A percentile compares a stretch with the other conserved stretches of the same genome.
Conservation (phyloP, 2,329 filamentous ascomycete species). For the Aspergillus udagawae region DNA sequence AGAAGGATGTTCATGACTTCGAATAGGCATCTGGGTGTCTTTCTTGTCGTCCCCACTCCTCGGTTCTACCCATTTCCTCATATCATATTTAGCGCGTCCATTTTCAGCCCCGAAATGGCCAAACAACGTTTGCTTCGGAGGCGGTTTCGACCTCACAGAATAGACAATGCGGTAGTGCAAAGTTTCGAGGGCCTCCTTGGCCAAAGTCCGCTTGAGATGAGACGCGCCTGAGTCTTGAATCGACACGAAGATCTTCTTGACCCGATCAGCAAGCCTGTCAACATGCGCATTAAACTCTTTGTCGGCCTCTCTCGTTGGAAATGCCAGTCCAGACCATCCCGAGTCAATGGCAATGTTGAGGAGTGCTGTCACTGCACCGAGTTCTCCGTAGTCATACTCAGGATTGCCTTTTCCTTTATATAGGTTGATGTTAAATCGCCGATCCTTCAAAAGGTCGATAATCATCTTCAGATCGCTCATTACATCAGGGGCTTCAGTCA, state of each 20-base stretch:
- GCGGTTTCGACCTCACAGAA: conserved; percentile 63
- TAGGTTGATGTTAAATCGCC: conserved; percentile 30
- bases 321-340: conserved; percentile 41
- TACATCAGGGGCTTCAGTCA: conserved; percentile 22
- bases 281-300: conserved; percentile 65
- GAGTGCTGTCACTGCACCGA: conserved; percentile 62
- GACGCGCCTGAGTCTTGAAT: conserved; percentile 74
- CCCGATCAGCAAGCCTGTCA: conserved; percentile 59
- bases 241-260: conserved; percentile 55
- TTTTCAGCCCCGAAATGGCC: conserved; percentile 16
- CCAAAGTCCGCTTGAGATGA: conserved; percentile 67
- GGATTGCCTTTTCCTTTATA: conserved; percentile 18
- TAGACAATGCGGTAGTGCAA: conserved; percentile 70
- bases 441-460: conserved; percentile 23
- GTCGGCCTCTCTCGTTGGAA: conserved; percentile 34
- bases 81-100: background rate
- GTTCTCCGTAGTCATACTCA: conserved; percentile 59
- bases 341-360: conserved; percentile 73
- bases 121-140: conserved; percentile 47
- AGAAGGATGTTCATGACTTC: background rate
- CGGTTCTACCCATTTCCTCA: too few relatives aligned
- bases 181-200: conserved; percentile 71
- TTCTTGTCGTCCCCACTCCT: background rate
- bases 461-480: conserved; percentile 31
- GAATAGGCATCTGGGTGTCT: background rate